phyloP scores from a whole-genome alignment of 2,329 filamentous ascomycete genomes.

The Tolypocladium album region DNA sequence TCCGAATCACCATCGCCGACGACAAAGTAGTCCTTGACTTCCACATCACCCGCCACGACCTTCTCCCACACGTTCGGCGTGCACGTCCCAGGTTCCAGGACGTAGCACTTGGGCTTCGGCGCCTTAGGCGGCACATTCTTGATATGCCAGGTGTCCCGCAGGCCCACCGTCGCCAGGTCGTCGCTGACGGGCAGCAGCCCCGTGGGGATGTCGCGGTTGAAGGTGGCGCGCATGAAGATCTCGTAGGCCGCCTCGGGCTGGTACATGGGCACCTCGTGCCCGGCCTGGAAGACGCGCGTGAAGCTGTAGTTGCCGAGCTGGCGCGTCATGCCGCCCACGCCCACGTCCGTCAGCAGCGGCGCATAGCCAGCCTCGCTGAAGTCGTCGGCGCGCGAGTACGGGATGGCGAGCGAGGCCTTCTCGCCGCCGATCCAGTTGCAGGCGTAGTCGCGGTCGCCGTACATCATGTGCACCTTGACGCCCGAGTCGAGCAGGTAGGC shows the following conservation, averaged over 20 bases:
- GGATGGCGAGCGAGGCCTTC: conserved; percentile 52
- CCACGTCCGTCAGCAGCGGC: conserved; percentile 52
- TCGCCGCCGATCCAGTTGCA: conserved; percentile 63
- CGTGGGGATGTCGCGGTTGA: conserved; percentile 40
- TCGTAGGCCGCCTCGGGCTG: conserved; percentile 46
- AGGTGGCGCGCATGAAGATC: conserved; percentile 48
- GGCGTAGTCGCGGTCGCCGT: conserved; percentile 51
- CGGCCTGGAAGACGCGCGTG: conserved; percentile 53
- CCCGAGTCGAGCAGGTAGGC: conserved; percentile 49
- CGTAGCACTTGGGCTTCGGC: conserved; percentile 45
- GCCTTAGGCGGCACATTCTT: conserved; percentile 38
- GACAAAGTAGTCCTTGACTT: conserved; percentile 30
- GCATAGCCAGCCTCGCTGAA: conserved; percentile 57
- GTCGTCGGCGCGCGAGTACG: conserved; percentile 31
- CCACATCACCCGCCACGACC: conserved; percentile 39
- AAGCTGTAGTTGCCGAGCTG: conserved; percentile 66
- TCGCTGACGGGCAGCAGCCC: conserved; percentile 40
- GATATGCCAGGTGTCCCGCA: conserved; percentile 47
- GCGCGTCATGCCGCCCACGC: conserved; percentile 57
- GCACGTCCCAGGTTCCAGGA: conserved; percentile 46
- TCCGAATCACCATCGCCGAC: conserved; percentile 5
- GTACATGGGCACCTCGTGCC: conserved; percentile 50
- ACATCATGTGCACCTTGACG: conserved; percentile 61
- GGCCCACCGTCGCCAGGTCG: conserved; percentile 39
- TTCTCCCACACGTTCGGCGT: conserved; percentile 38